Base-by-base conservation (phyloP, 768 basidiomycete genomes). In the Termitomyces sp. region DNA sequence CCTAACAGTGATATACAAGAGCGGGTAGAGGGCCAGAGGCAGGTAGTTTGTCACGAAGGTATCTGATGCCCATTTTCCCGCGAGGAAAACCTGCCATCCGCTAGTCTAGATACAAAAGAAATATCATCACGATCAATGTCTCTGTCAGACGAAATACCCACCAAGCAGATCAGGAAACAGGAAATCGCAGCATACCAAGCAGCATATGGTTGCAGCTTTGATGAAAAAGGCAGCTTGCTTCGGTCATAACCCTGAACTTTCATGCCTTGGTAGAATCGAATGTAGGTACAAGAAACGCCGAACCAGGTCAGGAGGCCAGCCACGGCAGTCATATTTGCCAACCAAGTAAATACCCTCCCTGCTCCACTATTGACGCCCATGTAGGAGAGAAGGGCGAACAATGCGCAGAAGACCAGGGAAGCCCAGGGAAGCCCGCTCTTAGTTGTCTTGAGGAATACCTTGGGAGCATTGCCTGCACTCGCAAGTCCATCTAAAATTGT, bases 41-140 rank as follows among this genome's bases (percentile, higher is more conserved):
- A 94, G 67, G 70, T 95, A 97, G 69, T 84, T 92, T 24, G 92
- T 93, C 54, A 95, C 78, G 64, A 96, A 95, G n/a, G 70, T 78
- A 32, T 81, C 84, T 4, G 75, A 76, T 28, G 68, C 66, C 91
- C 75, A 77, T 20, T 63, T 59, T 13, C 68, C 74, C 58, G 73
- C 74, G 24, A 79, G 64, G 68, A 72, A 77, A 18, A 73, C 77
- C 16, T 68, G 51, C 74, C 74, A 78, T 48, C 78, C 74, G 38
- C 76, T 78, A 62, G 78, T 68, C 80, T 80, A 47, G 36, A 57
- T 53, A 45, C 9, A 32, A 32, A 35, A 26, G 3, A 28, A 44
- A n/a, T 16, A 41, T n/a, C 10, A 41, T 47, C 45, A 52, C 43
- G 45, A 20, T 45, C 44, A 18, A 26, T 35, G 20, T 41, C 13